A percentile compares a stretch with the other conserved stretches of the same genome.
phyloP scores from a whole-genome alignment of 2,329 filamentous ascomycete genomes.

The Cytospora piceae region DNA sequence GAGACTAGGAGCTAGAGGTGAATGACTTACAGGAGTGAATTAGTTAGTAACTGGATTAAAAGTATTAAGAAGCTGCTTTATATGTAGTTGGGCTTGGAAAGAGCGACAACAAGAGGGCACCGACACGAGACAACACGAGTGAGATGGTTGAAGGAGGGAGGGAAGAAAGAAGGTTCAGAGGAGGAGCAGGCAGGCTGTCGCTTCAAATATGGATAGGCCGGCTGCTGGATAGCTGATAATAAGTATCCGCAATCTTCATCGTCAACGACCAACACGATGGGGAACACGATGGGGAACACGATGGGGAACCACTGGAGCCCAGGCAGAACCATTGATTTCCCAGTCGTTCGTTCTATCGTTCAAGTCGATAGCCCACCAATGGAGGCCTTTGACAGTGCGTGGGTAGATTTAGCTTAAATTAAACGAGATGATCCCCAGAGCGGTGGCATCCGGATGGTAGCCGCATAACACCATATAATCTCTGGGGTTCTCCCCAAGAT shows the following conservation, averaged over 20 bases:
- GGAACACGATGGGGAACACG: not conserved
- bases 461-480: slow-evolving; percentile 5
- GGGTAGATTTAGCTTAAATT: slow-evolving; percentile 22
- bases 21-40: slow-evolving; percentile 20
- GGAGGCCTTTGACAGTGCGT: not conserved
- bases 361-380: slow-evolving; percentile 14
- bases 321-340: not conserved
- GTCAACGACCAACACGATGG: slow-evolving; percentile 4
- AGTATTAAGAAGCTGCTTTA: not conserved
- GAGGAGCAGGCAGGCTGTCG: slow-evolving; percentile 9
- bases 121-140: slow-evolving; percentile 2
- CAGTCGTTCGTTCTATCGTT: not conserved
- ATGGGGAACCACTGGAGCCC: not conserved
- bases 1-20: not conserved
- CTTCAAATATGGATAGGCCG: slow-evolving; percentile 22
- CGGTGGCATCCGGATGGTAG: slow-evolving; percentile 10
- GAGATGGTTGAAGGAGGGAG: slow-evolving; percentile 5
- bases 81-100: slow-evolving; percentile 13
- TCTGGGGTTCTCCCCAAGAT: too few relatives aligned
- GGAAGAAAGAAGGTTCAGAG: not conserved
- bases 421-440: slow-evolving; percentile 28
- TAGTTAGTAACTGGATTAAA: slow-evolving; percentile 16
- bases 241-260: slow-evolving; percentile 8
- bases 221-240: not conserved
- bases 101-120: slow-evolving; percentile 24